These are phyloP conservation scores for Fusarium mexicanum DNA, from an alignment of 2,329 filamentous ascomycete genomes.

Conservation along the genomic window DNA sequence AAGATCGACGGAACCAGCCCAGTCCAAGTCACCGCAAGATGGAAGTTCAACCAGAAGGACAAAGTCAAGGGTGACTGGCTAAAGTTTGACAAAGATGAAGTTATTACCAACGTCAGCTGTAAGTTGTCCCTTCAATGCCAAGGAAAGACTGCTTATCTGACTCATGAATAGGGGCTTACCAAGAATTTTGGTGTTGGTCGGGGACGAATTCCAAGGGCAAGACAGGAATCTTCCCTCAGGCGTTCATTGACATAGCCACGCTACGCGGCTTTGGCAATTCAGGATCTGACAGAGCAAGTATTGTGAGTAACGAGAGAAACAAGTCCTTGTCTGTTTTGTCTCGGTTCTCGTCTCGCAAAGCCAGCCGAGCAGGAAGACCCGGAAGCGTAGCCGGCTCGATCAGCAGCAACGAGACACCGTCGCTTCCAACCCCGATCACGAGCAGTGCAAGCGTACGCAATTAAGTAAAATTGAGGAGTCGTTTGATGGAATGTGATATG, in stretches of 20 bases:
- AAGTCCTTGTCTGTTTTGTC: constrained; percentile 48
- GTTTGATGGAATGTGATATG: constrained; percentile 3
- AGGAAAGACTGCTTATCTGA: constrained; percentile 7
- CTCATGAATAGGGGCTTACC: constrained; percentile 52
- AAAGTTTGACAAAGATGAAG: constrained; percentile 72
- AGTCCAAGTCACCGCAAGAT: constrained; percentile 60
- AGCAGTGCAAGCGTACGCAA: constrained; percentile 10
- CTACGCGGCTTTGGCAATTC: constrained; percentile 50
- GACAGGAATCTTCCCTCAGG: constrained; percentile 63
- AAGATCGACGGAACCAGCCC: constrained; percentile 58
- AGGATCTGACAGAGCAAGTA: constrained; percentile 44
- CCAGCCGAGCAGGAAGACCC: constrained; percentile 42
- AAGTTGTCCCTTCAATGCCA: constrained; percentile 42
- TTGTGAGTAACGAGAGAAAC: constrained; percentile 49
- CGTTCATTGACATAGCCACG: constrained; percentile 58
- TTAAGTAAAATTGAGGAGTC: background rate
- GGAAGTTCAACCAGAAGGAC: constrained; percentile 62
- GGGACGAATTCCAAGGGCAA: constrained; percentile 63
- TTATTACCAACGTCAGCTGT: constrained; percentile 71
- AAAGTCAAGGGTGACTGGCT: constrained; percentile 58
- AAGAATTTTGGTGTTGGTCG: constrained; percentile 66
- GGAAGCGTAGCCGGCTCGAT: constrained; percentile 48
- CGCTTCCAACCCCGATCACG: constrained; percentile 27
- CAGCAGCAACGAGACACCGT: constrained; percentile 44
- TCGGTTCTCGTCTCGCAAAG: constrained; percentile 48